These are phyloP conservation scores for Boletellus dicymbophilus DNA, from an alignment of 1,284 basidiomycete species.

Conservation along the genomic window DNA sequence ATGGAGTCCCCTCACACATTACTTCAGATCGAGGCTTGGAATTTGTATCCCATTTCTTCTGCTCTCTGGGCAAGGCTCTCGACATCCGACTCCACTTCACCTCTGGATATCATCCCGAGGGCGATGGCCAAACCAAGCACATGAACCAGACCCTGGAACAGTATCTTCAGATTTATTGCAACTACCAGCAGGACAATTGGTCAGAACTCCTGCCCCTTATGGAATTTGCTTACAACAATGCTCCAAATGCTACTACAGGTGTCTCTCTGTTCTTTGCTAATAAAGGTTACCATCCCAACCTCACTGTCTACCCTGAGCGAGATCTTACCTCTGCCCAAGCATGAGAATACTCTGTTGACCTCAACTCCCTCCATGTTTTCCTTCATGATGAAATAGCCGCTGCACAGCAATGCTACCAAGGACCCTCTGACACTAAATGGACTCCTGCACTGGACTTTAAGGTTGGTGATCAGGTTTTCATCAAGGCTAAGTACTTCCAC, in stretches of 20 bases:
- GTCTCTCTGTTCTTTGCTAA: conserved; percentile 33
- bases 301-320: neutral
- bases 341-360: too few relatives aligned
- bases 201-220: conserved; percentile 29
- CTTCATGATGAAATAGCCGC: too few relatives aligned
- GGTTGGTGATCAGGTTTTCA: neutral
- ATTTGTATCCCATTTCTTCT: too few relatives aligned
- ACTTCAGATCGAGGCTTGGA: too few relatives aligned
- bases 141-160: too few relatives aligned
- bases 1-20: too few relatives aligned
- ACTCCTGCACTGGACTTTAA: neutral
- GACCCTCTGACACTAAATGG: neutral
- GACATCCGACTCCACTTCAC: neutral
- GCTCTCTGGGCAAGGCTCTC: too few relatives aligned
- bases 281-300: conserved; percentile 25
- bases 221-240: conserved; percentile 24
- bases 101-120: neutral
- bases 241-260: conserved; percentile 10
- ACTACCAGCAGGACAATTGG: neutral
- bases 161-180: too few relatives aligned
- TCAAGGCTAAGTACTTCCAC: too few relatives aligned
- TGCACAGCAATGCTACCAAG: too few relatives aligned
- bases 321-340: neutral
- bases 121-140: neutral
- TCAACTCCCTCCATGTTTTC: too few relatives aligned